Evolutionary conservation across 2,329 filamentous ascomycete species (phyloP).

Genomic region (Sarocladiaceae sp.): DNA sequence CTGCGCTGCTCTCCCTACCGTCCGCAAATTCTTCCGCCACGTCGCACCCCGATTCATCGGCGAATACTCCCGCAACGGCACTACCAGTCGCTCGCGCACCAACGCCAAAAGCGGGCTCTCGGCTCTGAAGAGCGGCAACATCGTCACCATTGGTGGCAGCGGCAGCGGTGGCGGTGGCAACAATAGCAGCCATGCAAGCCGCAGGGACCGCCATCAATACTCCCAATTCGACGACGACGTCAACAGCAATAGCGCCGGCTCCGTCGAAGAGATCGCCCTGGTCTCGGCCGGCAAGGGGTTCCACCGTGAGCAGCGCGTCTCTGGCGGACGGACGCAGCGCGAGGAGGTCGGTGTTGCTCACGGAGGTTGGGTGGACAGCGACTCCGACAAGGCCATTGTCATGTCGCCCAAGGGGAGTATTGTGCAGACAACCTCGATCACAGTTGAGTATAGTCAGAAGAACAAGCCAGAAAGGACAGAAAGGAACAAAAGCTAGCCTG

Average conservation of each 20-base stretch:
- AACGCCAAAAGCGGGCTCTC: no score
- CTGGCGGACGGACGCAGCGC: no score
- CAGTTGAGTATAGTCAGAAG: not conserved
- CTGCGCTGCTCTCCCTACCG: slow-evolving; percentile 29
- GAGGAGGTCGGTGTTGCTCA: no score
- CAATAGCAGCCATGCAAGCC: no score
- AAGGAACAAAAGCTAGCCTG: no score
- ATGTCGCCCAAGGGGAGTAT: not conserved
- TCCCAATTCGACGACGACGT: not conserved
- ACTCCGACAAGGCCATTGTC: not conserved
- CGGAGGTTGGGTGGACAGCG: not conserved
- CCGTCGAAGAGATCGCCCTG: not conserved
- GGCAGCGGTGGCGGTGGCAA: no score
- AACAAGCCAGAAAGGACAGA: no score
- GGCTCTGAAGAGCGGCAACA: not conserved
- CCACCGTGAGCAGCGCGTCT: no score
- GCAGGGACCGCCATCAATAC: not conserved
- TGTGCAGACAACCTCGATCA: not conserved
- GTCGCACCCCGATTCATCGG: slow-evolving; percentile 22
- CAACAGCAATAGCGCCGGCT: not conserved
- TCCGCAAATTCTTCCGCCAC: slow-evolving; percentile 27
- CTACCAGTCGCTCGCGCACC: not conserved
- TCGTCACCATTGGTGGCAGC: not conserved
- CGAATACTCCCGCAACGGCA: slow-evolving; percentile 1
- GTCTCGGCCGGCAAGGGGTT: no score